Evolutionary conservation across 495 filamentous ascomycete genomes (phyloP).

Genomic region (Penicillium flavigenum): DNA sequence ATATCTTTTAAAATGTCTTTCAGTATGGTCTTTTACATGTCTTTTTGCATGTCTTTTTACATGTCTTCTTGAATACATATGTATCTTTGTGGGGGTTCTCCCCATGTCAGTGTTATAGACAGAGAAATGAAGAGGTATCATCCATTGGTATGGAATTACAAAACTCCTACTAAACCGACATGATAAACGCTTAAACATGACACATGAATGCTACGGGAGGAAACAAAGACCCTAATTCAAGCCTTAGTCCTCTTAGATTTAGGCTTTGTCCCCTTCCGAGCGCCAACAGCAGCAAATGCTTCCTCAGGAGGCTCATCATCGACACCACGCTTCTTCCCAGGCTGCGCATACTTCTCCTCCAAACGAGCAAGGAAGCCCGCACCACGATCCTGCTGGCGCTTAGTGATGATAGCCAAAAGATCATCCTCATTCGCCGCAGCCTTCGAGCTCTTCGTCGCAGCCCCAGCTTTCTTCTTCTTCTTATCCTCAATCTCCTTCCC

Average conservation of each 20-base stretch:
- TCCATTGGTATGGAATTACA: constrained; percentile 16
- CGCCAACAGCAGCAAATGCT: constrained; percentile 35
- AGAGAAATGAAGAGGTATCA: neutral
- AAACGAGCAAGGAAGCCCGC: constrained; percentile 27
- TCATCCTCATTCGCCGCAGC: constrained; percentile 20
- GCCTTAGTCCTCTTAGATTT: constrained; percentile 21
- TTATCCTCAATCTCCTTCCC: constrained; percentile 70
- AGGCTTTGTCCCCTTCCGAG: constrained; percentile 22
- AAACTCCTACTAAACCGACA: constrained; percentile 10
- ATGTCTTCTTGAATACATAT: no score
- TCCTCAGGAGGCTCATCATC: constrained; percentile 35
- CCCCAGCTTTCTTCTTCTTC: constrained; percentile 44
- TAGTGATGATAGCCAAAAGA: constrained; percentile 27
- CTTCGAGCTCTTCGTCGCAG: constrained; percentile 37
- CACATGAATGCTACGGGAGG: constrained; percentile 1
- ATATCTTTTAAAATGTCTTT: neutral
- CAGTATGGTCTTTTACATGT: neutral
- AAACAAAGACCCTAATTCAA: constrained; percentile 8
- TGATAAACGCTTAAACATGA: constrained; percentile 9
- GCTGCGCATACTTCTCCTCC: constrained; percentile 31
- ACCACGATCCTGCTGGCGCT: constrained; percentile 29
- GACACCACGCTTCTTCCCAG: constrained; percentile 28
- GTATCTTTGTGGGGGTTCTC: neutral
- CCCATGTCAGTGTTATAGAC: neutral
- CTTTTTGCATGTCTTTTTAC: no score